Evolutionary conservation across 2,329 filamentous ascomycete genomes (phyloP).

Genomic region (Pyricularia pennisetigena): DNA sequence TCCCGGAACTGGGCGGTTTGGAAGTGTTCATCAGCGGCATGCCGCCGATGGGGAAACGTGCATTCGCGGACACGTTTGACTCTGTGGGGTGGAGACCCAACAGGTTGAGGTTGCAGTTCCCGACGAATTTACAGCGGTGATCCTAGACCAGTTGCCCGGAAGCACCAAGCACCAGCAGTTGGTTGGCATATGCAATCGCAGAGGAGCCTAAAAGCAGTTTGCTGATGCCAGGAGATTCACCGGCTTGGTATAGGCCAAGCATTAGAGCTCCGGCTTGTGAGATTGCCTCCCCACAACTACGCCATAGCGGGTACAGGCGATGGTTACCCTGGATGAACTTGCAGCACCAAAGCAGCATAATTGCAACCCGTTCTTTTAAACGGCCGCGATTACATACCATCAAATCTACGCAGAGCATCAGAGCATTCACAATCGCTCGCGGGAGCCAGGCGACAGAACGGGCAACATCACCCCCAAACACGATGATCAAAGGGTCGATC

Average conservation of each 20-base stretch:
- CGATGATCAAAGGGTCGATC: neutral
- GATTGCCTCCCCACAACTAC: neutral
- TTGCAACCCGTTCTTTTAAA: neutral
- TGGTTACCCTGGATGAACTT: neutral
- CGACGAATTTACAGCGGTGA: neutral
- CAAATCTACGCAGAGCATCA: neutral
- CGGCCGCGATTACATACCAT: neutral
- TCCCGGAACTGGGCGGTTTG: neutral
- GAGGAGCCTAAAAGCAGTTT: neutral
- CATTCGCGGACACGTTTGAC: neutral
- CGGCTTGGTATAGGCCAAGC: neutral
- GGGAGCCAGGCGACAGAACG: neutral
- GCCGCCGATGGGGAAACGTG: neutral
- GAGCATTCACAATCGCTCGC: neutral
- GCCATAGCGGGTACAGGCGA: neutral
- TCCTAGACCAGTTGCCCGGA: neutral
- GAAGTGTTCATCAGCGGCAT: neutral
- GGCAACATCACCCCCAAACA: neutral
- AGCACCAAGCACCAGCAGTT: neutral
- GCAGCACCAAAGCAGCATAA: neutral
- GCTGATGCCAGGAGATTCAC: neutral
- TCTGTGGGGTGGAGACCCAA: conserved; percentile 1
- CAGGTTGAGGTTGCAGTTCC: neutral
- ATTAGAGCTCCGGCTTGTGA: neutral
- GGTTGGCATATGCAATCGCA: neutral